Percentiles rank a stretch among this genome's conserved stretches.
These are phyloP conservation scores for Ostreobium quekettii DNA, from an alignment of 139 green algal species.

Conservation along the genomic window DNA sequence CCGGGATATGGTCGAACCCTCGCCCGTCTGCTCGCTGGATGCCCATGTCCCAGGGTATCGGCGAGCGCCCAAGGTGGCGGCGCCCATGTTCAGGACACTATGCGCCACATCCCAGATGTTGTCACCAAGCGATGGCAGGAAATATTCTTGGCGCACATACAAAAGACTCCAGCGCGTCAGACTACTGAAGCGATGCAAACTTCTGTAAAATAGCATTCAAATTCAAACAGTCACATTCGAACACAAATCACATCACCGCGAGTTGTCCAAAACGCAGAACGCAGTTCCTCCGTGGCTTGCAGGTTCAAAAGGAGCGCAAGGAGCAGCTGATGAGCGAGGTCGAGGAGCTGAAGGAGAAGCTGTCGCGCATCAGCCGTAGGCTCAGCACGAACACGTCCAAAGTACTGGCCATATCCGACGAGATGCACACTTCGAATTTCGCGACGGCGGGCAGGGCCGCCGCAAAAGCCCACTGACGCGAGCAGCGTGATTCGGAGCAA, in stretches of 20 bases:
- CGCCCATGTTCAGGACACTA: no score
- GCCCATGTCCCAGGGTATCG: no score
- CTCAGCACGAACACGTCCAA: background rate
- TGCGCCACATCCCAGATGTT: background rate
- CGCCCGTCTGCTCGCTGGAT: no score
- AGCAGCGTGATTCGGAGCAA: no score
- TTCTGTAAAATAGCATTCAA: background rate
- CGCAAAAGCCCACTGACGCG: no score
- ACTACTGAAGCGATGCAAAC: background rate
- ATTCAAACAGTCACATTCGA: background rate
- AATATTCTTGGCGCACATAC: background rate
- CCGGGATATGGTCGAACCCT: no score
- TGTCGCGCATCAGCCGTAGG: background rate
- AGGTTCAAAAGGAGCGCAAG: background rate
- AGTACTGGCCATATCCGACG: background rate
- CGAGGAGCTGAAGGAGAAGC: background rate
- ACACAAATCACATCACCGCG: background rate
- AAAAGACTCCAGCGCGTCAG: background rate
- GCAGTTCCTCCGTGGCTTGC: background rate
- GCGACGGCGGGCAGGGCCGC: no score
- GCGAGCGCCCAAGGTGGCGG: no score
- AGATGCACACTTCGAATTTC: no score
- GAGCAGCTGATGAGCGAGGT: conserved; percentile 7
- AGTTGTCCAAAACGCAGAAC: background rate
- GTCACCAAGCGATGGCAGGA: background rate